Base-by-base conservation (phyloP, 2,329 filamentous ascomycete species). In the Microdochium paspali region DNA sequence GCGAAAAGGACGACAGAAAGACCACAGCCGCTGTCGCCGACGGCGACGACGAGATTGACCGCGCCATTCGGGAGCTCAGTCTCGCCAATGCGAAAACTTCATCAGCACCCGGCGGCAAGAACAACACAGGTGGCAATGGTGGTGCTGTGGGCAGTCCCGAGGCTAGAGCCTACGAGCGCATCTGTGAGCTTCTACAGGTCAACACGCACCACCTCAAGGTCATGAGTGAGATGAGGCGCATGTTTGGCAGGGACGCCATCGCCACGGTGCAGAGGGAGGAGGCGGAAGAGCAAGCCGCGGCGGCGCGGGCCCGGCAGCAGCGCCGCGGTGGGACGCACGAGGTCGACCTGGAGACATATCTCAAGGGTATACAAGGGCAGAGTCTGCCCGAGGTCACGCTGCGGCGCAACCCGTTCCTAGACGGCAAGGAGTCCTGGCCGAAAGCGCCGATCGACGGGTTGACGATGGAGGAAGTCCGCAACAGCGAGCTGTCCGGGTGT, bases 341-440 rank as follows among this genome's bases (percentile, higher is more conserved):
- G 44, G 70, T 79, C 9, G 82, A 84, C 49, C 66, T 80, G 44
- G 75, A 80, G 58, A 75, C 71, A 0, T 78, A 68, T 50, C 64
- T 80, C 23, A 71, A 69, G 47, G 70, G 75, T 4, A 77, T 76
- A 15, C 75, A 79, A 23, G 75, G 76, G 1, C 77, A 80, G 55
- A 82, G 79, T 55, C 72, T 93, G 46, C 79, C 82, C 1, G 83
- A 88, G 46, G 73, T 89, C 26, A 82, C 85, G 20, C 71, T 87
- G 25, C 79, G 87, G 42, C 79, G 85, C 30, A 96, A 95, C 59
- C 76, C 87, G 12, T 91, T 95, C 59, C 81, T 95, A 50, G 85
- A 90, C 55, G 88, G 87, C 44, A 90, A 89, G 58, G 88, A 93
- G 53, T 81, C 87, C 45, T 96, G 90, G 90, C 90, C 90, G 3